Percentiles rank a stretch among this genome's conserved stretches.
Evolutionary conservation across 108 stramenopile species (phyloP).

Genomic region (Discostella stelligeroides): DNA sequence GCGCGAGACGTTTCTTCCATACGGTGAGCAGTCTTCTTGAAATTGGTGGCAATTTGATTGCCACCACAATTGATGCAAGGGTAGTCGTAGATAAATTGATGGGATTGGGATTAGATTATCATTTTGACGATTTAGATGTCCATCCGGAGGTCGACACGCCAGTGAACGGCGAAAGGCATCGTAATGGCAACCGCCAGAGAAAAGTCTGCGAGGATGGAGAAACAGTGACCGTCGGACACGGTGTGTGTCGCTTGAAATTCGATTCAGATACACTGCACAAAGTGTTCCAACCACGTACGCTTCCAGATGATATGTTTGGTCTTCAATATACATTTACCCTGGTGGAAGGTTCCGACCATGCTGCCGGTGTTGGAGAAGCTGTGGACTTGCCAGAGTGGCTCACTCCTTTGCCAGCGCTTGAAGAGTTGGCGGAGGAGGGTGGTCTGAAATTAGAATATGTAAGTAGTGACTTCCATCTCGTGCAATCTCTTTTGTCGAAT

Average conservation of each 20-base stretch:
- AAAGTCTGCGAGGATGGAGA: constrained; percentile 35
- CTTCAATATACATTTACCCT: constrained; percentile 88
- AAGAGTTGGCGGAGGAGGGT: constrained; percentile 66
- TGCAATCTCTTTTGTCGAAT: background rate
- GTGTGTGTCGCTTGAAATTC: constrained; percentile 77
- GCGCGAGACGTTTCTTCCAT: constrained; percentile 89
- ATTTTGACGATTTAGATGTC: constrained; percentile 56
- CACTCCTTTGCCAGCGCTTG: constrained; percentile 72
- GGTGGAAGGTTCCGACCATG: constrained; percentile 80
- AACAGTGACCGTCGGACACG: constrained; percentile 64
- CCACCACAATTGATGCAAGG: constrained; percentile 95
- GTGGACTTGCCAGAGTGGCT: constrained; percentile 91
- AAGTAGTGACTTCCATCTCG: constrained; percentile 2
- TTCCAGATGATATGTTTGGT: constrained; percentile 75
- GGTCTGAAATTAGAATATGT: constrained; percentile 79
- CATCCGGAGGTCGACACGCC: constrained; percentile 31
- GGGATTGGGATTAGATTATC: constrained; percentile 74
- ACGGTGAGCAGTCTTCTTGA: constrained; percentile 88
- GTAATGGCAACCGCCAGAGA: constrained; percentile 35
- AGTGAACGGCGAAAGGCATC: constrained; percentile 42
- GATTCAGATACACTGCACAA: constrained; percentile 58
- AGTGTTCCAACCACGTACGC: constrained; percentile 52
- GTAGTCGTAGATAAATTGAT: constrained; percentile 79
- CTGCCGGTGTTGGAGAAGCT: constrained; percentile 80
- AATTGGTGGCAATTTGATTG: constrained; percentile 90